These are phyloP conservation scores for Mariannaea elegans DNA, from an alignment of 2,329 filamentous ascomycete species.

Conservation along the genomic window DNA sequence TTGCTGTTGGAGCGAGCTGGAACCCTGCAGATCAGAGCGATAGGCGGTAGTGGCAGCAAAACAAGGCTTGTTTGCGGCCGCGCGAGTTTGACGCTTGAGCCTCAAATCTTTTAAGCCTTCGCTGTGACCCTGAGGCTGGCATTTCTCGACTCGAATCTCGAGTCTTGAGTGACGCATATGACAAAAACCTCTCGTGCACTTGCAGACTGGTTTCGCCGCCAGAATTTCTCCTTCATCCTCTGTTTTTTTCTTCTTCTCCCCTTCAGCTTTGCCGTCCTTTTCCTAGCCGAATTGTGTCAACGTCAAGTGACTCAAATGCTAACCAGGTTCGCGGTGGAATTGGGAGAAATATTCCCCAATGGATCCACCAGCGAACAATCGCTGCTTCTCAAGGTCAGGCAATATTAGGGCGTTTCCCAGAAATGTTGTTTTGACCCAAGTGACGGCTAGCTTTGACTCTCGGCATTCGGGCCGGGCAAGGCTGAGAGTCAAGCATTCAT, in stretches of 20 bases:
- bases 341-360: conserved; percentile 35
- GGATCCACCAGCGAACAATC: conserved; percentile 28
- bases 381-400: neutral
- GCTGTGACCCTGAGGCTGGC: conserved; percentile 3
- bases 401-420: no score
- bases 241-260: conserved; percentile 1
- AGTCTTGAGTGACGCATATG: conserved; percentile 4
- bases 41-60: conserved; percentile 12
- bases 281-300: conserved; percentile 25
- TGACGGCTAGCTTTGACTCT: neutral
- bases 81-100: neutral
- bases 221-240: conserved; percentile 7
- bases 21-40: conserved; percentile 12
- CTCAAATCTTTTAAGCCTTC: neutral
- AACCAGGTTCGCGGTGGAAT: conserved; percentile 23
- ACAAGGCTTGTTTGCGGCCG: neutral
- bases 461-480: neutral
- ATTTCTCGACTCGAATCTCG: conserved; percentile 4
- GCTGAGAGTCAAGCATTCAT: neutral
- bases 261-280: neutral
- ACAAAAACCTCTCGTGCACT: conserved; percentile 36
- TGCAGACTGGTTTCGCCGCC: conserved; percentile 34
- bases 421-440: neutral
- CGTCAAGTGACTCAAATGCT: conserved; percentile 27
- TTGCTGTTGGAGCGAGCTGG: conserved; percentile 1